phyloP scores from a whole-genome alignment of 1,284 basidiomycete genomes.

The Termitomyces sp. region DNA sequence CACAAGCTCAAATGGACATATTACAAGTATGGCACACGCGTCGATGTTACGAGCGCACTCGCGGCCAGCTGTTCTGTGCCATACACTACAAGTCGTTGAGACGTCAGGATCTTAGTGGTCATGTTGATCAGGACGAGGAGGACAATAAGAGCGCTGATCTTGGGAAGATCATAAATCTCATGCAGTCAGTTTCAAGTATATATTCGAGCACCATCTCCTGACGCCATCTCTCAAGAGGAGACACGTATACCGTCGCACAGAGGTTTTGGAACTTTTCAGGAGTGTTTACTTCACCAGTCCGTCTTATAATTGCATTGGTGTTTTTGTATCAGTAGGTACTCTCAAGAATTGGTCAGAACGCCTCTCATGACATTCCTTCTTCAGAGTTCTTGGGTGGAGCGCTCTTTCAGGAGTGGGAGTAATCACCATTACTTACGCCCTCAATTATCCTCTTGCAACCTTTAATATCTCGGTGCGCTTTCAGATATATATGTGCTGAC shows the following conservation, averaged over 20 bases:
- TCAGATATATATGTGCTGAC: not conserved
- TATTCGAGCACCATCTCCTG: not conserved
- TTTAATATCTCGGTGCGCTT: conserved; percentile 58
- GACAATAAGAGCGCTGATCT: conserved; percentile 49
- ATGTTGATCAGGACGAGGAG: conserved; percentile 36
- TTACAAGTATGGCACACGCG: conserved; percentile 62
- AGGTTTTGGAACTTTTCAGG: conserved; percentile 69
- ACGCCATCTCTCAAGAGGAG: conserved; percentile 39
- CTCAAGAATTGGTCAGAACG: not conserved
- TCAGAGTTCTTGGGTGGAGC: conserved; percentile 80
- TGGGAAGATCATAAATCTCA: conserved; percentile 68
- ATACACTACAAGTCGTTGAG: conserved; percentile 67
- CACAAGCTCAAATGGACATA: conserved; percentile 66
- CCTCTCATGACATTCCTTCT: not conserved
- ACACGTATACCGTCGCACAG: conserved; percentile 65
- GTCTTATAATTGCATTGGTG: conserved; percentile 65
- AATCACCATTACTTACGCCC: conserved; percentile 57
- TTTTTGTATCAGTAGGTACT: conserved; percentile 68
- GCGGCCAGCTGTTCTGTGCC: conserved; percentile 65
- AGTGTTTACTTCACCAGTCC: conserved; percentile 67
- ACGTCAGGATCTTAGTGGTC: conserved; percentile 58
- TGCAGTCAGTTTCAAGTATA: conserved; percentile 45
- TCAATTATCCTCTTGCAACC: conserved; percentile 63
- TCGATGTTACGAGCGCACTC: conserved; percentile 61
- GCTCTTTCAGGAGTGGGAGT: conserved; percentile 74